Evolutionary conservation across 768 basidiomycete species (phyloP).

Genomic region (Lentinus brumalis): DNA sequence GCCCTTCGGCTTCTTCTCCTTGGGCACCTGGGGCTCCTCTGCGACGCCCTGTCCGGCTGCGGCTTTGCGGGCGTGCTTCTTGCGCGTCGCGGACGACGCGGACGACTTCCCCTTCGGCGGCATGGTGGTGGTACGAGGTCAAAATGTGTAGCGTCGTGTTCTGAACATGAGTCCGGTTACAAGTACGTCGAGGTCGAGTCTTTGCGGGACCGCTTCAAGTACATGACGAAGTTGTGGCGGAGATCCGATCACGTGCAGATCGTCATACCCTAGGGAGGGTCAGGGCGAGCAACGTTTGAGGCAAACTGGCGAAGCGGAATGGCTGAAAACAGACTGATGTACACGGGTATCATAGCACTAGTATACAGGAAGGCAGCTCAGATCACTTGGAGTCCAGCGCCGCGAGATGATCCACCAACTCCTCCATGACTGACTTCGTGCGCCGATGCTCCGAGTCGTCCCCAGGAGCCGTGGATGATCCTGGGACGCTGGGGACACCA

Average conservation of each 20-base stretch:
- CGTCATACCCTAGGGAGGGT: background rate
- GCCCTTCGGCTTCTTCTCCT: constrained; percentile 46
- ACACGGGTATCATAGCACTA: too few species aligned
- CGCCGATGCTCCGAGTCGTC: constrained; percentile 12
- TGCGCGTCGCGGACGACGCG: constrained; percentile 82
- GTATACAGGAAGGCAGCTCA: too few species aligned
- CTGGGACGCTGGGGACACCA: constrained; percentile 20
- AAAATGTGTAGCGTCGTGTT: too few species aligned
- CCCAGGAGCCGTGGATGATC: constrained; percentile 15
- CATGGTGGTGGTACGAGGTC: constrained; percentile 3
- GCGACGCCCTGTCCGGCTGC: constrained; percentile 38
- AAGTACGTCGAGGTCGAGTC: too few species aligned
- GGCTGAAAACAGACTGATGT: too few species aligned
- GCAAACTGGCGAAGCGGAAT: background rate
- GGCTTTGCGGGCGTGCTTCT: constrained; percentile 88
- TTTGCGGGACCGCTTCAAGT: background rate
- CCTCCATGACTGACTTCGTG: constrained; percentile 70
- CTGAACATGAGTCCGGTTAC: background rate
- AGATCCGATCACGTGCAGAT: constrained; percentile 6
- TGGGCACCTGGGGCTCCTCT: constrained; percentile 31
- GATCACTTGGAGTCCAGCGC: constrained; percentile 49
- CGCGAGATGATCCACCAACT: constrained; percentile 80
- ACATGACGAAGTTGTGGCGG: constrained; percentile 3
- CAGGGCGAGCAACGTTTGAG: background rate
- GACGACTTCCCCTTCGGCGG: constrained; percentile 65